Percentiles rank a stretch among this genome's conserved stretches.
phyloP scores from a whole-genome alignment of 2,329 filamentous ascomycete genomes.

The Proliferodiscus dingleyae region DNA sequence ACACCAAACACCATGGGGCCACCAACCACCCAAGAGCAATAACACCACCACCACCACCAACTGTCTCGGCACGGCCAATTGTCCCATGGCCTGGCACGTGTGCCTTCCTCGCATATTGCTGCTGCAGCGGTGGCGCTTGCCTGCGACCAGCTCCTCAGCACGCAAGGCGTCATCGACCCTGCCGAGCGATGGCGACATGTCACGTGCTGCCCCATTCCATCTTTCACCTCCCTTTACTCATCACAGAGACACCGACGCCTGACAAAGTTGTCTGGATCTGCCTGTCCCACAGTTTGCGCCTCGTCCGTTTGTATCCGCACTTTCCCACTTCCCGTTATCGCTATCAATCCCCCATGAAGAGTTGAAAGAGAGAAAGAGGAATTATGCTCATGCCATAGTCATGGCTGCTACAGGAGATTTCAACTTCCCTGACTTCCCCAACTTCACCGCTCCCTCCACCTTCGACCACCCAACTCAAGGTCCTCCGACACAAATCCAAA shows the following conservation, averaged over 20 bases:
- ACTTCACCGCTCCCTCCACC: conserved; percentile 19
- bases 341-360: background rate
- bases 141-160: background rate
- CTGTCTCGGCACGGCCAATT: too few relatives aligned
- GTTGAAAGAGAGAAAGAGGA: conserved; percentile 10
- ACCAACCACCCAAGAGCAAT: too few relatives aligned
- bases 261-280: conserved; percentile 1
- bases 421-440: conserved; percentile 29
- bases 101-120: too few relatives aligned
- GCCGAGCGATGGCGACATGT: conserved; percentile 22
- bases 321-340: conserved; percentile 1
- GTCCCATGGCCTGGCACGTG: too few relatives aligned
- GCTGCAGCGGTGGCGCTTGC: background rate
- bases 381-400: conserved; percentile 26
- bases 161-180: conserved; percentile 2
- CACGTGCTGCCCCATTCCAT: conserved; percentile 18
- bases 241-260: background rate
- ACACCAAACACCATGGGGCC: too few relatives aligned
- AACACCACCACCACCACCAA: too few relatives aligned
- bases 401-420: conserved; percentile 29
- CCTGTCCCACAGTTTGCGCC: too few relatives aligned
- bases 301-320: conserved; percentile 6
- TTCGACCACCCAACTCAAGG: too few relatives aligned
- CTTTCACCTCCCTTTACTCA: conserved; percentile 7
- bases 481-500: too few relatives aligned